Conservation (phyloP, 495 filamentous ascomycete genomes). For the Neurospora pannonica region DNA sequence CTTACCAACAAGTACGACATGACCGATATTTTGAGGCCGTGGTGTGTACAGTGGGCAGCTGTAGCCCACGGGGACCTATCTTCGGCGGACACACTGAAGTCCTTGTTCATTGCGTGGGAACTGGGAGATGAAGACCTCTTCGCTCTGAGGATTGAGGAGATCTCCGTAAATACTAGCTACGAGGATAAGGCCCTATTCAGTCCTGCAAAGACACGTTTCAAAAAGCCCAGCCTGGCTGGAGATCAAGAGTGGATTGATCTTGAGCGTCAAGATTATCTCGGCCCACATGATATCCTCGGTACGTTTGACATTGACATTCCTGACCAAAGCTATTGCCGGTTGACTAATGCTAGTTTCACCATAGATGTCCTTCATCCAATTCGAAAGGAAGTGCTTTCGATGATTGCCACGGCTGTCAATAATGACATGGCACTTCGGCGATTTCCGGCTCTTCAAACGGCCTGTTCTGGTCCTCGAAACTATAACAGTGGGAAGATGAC, state of each 20-base stretch:
- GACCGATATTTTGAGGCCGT: slow-evolving; percentile 12
- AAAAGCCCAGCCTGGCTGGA: background rate
- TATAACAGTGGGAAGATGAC: background rate
- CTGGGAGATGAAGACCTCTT: background rate
- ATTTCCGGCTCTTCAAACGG: background rate
- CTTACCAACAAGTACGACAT: slow-evolving; percentile 23
- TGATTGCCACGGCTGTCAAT: background rate
- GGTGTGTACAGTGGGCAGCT: slow-evolving; percentile 11
- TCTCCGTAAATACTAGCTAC: background rate
- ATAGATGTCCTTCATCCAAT: background rate
- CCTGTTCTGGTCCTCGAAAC: background rate
- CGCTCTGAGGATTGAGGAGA: background rate
- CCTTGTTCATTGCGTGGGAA: background rate
- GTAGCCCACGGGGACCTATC: background rate
- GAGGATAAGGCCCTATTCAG: background rate
- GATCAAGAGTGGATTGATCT: background rate
- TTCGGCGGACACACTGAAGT: background rate
- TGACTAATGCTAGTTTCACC: background rate
- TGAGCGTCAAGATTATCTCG: background rate
- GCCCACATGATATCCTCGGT: background rate
- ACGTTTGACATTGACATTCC: background rate
- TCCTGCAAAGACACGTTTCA: background rate
- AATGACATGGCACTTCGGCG: background rate
- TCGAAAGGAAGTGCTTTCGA: background rate
- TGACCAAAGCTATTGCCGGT: background rate